Percentiles rank a stretch among this genome's conserved stretches.
Conservation (phyloP, 495 filamentous ascomycete genomes). For the Neurospora sublineolata region DNA sequence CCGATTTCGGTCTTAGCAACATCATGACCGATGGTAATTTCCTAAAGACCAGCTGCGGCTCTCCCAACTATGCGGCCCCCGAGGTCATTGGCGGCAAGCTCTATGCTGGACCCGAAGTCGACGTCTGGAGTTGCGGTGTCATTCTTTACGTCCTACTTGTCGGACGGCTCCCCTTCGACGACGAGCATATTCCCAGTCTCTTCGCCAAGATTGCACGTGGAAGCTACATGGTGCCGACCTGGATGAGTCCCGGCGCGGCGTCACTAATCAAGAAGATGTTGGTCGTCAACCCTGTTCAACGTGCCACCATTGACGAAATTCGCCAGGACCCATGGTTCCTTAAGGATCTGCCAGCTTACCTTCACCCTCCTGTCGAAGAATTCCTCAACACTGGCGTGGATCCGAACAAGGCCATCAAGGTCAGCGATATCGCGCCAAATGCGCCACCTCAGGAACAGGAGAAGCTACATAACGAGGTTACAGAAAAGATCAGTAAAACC, state of each 20-base stretch:
- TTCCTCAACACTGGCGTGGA: conserved; percentile 89
- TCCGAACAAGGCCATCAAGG: conserved; percentile 75
- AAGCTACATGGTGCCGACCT: conserved; percentile 76
- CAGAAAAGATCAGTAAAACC: conserved; percentile 88
- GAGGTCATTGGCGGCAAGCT: conserved; percentile 97
- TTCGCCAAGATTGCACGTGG: conserved; percentile 43
- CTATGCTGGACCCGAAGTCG: conserved; percentile 94
- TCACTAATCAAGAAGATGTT: conserved; percentile 85
- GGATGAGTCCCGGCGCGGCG: conserved; percentile 77
- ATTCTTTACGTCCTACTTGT: conserved; percentile 93
- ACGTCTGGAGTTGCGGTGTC: conserved; percentile 98
- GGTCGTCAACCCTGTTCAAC: conserved; percentile 84
- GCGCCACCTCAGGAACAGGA: conserved; percentile 69
- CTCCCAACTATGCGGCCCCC: conserved; percentile 94
- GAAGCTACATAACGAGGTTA: conserved; percentile 81
- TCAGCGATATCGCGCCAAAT: conserved; percentile 61
- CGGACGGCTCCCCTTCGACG: conserved; percentile 88
- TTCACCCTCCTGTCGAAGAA: conserved; percentile 83
- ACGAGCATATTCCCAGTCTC: conserved; percentile 58
- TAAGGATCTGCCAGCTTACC: conserved; percentile 70
- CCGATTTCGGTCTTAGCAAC: conserved; percentile 95
- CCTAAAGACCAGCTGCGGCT: conserved; percentile 95
- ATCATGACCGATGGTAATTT: conserved; percentile 99
- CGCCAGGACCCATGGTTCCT: conserved; percentile 92
- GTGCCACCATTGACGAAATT: conserved; percentile 88